These are phyloP conservation scores for Talaromyces albobiverticillius DNA, from an alignment of 2,329 filamentous ascomycete genomes.

Conservation along the genomic window DNA sequence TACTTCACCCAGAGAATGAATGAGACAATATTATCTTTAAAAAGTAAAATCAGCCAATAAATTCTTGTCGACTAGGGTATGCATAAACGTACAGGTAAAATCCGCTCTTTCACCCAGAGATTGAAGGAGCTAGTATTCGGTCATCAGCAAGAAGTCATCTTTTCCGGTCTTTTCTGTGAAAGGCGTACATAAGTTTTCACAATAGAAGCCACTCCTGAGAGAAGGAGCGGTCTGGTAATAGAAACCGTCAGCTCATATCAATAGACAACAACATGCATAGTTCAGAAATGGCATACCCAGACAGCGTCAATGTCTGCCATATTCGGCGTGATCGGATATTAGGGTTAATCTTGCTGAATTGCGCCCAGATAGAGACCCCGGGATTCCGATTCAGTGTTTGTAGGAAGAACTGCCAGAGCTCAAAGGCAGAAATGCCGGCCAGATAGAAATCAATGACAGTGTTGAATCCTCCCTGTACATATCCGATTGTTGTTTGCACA, in stretches of 20 bases:
- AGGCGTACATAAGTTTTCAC: constrained; percentile 33
- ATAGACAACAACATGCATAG: no score
- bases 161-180: background rate
- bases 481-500: constrained; percentile 35
- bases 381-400: constrained; percentile 25
- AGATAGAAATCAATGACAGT: constrained; percentile 33
- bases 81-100: constrained; percentile 26
- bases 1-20: constrained; percentile 39
- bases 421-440: constrained; percentile 29
- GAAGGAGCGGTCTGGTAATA: constrained; percentile 23
- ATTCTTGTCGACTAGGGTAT: background rate
- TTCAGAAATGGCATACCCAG: constrained; percentile 19
- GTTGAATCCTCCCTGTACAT: constrained; percentile 38
- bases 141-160: background rate
- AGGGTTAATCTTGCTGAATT: constrained; percentile 29
- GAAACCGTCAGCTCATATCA: background rate
- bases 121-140: constrained; percentile 26
- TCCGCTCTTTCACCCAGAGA: constrained; percentile 31
- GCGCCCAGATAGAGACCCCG: constrained; percentile 24
- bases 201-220: constrained; percentile 34
- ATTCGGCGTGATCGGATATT: constrained; percentile 30
- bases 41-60: background rate
- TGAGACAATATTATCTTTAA: constrained; percentile 30
- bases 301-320: constrained; percentile 34
- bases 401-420: constrained; percentile 36